Evolutionary conservation across 2,329 filamentous ascomycete genomes (phyloP), one percentile per base, ranked within the genome.

Genomic region (Raffaelea ambrosiae): DNA sequence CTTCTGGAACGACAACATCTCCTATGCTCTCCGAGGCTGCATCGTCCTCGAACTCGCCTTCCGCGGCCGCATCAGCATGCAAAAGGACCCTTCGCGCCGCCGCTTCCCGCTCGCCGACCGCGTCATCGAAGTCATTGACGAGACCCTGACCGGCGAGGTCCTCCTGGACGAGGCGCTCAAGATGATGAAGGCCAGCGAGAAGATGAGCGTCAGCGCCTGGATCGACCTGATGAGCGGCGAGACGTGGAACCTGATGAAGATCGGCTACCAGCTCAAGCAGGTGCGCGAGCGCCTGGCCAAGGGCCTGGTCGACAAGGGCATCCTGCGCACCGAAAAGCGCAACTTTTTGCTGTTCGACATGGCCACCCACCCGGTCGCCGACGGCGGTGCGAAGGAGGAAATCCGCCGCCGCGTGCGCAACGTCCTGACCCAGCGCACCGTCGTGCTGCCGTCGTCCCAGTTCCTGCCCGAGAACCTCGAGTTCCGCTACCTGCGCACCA

Each of bases 1-100:
- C 26, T 98, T 98, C 70, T 98, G 93, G 93, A 98, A 98, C 70
- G 93, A 98, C 70, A 98, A 98, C 71, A 98, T 98, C 62, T 96
- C 90, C 51, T 98, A 98, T 66, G 93, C 93, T 55, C 77, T 98
- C 53, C 84, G 93, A 65, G 93, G 93, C 63, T 98, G 93, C 70
- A 98, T 98, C 65, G 93, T 98, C 57, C 88, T 97, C 67, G 93
- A 98, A 69, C 74, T 98, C 59, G 93, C 93, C 54, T 95, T 98
- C 70, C 80, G 93, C 55, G 93, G 93, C 62, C 86, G 93, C 59
- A 86, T 98, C 68, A 91, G 86, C 77, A 98, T 98, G 93, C 88
- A 97, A 67, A 96, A 94, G 68, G 93, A 97, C 69, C 85, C 89
- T 44, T 86, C 86, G 57, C 80, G 93, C 68, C 81, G 93, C 71